Evolutionary conservation across 306 rosid species (phyloP), one percentile per base, ranked within the genome.

Genomic region (Cicer pinnatifidum): DNA sequence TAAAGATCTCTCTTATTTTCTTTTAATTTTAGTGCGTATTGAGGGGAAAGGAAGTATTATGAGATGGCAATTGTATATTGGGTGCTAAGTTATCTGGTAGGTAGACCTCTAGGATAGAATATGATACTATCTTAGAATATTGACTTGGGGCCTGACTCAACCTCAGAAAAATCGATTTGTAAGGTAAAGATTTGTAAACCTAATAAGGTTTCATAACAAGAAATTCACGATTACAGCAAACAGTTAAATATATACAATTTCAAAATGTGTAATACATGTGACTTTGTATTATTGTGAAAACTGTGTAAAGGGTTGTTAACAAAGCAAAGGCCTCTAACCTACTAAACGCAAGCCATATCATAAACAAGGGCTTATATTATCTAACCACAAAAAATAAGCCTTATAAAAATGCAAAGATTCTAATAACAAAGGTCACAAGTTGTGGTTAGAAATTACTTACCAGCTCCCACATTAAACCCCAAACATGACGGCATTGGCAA

Each of bases 1-100:
- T 93, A 85, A 44, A 54, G 70, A 61, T 82, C 85, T 60, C 77
- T 64, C 51, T 62, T 64, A 39, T 44, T 73, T 62, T 69, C 35
- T 67, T 41, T 39, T 44, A 66, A 62, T 15, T 72, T 5, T 8
- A 38, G 48, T 68, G 46, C 9, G 19, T 57, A 57, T 8, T 1
- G 37, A 28, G 67, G 39, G 78, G 51, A 72, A 72, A 17, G 17
- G 60, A 33, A 33, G 37, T 50, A 10, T 33, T 63, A 11, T 45
- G 6, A 65, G 61, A 53, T 64, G 53, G 68, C 58, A 43, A 35
- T n/a, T 38, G 53, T 50, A 62, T 71, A 8, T 54, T 53, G 15
- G 37, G 59, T 54, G 48, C n/a, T 28, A 20, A 9, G 19, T 65
- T 63, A 64, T 45, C 19, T 71, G 9, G 43, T 63, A 19, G 67